These are phyloP conservation scores for Amylostereum areolatum DNA, from an alignment of 1,284 basidiomycete species.

Conservation along the genomic window DNA sequence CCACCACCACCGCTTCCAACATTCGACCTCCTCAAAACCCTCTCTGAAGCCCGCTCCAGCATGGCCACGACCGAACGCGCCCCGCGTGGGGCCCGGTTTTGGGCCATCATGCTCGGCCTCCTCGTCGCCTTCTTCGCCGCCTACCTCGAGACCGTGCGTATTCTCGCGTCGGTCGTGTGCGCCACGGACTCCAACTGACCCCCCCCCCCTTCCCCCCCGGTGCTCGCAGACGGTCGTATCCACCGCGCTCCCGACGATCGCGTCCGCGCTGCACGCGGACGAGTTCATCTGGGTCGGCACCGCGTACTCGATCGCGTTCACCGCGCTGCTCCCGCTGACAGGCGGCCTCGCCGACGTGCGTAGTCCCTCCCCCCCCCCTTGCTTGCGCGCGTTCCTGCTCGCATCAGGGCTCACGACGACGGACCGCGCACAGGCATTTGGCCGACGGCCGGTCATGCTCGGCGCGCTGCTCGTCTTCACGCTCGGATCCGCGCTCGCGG, in stretches of 20 bases:
- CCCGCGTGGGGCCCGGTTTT: no score
- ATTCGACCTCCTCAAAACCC: no score
- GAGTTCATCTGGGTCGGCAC: conserved; percentile 8
- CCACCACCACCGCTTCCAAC: no score
- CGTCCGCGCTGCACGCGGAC: not conserved
- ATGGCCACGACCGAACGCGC: no score
- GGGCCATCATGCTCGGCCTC: not conserved
- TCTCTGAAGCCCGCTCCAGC: no score
- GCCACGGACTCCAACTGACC: not conserved
- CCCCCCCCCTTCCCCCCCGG: not conserved
- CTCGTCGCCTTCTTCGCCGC: not conserved
- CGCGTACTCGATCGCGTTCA: conserved; percentile 2
- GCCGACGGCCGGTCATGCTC: conserved; percentile 2
- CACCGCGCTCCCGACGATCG: conserved; percentile 3
- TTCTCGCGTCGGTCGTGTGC: not conserved
- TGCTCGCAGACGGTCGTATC: conserved; percentile 3
- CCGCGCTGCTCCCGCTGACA: conserved; percentile 1
- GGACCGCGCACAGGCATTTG: not conserved
- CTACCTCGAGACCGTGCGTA: not conserved
- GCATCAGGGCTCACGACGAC: no score
- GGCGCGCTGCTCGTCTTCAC: not conserved
- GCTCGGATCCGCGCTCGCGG: not conserved
- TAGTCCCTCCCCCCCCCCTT: not conserved
- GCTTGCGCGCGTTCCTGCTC: not conserved
- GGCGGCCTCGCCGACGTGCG: not conserved